phyloP scores from a whole-genome alignment of 495 filamentous ascomycete species.

The Penicillium cinerascens region DNA sequence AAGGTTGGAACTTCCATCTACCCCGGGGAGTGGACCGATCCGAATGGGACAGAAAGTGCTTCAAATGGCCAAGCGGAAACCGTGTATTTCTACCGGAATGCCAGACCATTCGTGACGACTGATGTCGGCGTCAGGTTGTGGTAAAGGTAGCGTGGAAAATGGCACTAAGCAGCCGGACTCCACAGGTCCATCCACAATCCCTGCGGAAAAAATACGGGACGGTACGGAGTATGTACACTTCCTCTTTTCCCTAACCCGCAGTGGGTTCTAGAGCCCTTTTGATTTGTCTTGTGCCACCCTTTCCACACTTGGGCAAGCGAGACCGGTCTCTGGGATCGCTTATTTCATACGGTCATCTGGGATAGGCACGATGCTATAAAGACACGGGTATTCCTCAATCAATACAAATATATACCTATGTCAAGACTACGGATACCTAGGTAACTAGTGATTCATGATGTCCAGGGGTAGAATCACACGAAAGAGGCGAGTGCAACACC shows the following conservation, averaged over 20 bases:
- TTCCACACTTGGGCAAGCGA: neutral
- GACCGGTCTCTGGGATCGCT: neutral
- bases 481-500: neutral
- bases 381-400: too few relatives aligned
- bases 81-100: neutral
- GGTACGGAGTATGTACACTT: neutral
- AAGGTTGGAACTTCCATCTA: neutral
- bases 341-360: neutral
- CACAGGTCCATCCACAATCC: constrained; percentile 21
- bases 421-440: too few relatives aligned
- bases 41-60: neutral
- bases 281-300: constrained; percentile 10
- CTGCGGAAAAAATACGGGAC: constrained; percentile 13
- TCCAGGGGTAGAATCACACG: neutral
- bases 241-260: neutral
- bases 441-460: neutral
- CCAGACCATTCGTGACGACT: constrained; percentile 6
- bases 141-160: constrained; percentile 19
- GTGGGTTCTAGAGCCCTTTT: constrained; percentile 2
- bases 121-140: constrained; percentile 18
- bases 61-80: neutral
- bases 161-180: constrained; percentile 17
- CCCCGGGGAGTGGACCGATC: neutral
- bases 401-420: too few relatives aligned
- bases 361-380: neutral